Evolutionary conservation across 1,284 basidiomycete species (phyloP), one percentile per base, ranked within the genome.

Genomic region (Ganoderma boninense): DNA sequence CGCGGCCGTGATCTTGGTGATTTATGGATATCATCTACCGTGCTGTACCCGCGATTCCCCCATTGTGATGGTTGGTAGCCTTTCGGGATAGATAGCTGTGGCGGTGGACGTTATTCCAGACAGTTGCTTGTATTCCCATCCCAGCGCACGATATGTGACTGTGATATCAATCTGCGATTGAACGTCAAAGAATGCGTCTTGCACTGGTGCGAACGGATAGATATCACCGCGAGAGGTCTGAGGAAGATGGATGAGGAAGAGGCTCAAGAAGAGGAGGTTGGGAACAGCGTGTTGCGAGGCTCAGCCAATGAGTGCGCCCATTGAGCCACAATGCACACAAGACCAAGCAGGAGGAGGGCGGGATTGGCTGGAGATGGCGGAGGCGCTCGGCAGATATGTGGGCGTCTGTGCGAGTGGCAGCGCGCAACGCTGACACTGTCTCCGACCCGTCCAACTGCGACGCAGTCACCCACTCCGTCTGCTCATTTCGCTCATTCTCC

Each of bases 1-100:
- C 70, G 70, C 64, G 56, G 73, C 61, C 46, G 70, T 62, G 70
- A 69, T 65, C 66, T 69, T 68, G 46, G 65, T 72, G 69, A 70
- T 62, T 69, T 74, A 74, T 74, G 73, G 70, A 70, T 65, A 67
- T 67, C 73, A 69, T 69, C 65, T 70, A 68, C 68, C 65, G 70
- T 71, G 67, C 69, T 65, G 70, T 67, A 54, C 62, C 65, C 65
- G 65, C 20, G 35, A 40, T 38, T 23, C 54, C 35, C 46, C 46
- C 56, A 62, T 61, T 60, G 46, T 44, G 49, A 62, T 44, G 44
- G 44, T 43, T 57, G 61, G 59, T 65, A 63, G 68, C 66, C 49
- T 26, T 64, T 67, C 66, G 68, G 69, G 35, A 57, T 62, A 66
- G 68, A 73, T 66, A 62, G 67, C 32, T 10, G 23, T 23, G 72